Conservation (phyloP, 2,329 filamentous ascomycete species). For the Paramyrothecium roridum region DNA sequence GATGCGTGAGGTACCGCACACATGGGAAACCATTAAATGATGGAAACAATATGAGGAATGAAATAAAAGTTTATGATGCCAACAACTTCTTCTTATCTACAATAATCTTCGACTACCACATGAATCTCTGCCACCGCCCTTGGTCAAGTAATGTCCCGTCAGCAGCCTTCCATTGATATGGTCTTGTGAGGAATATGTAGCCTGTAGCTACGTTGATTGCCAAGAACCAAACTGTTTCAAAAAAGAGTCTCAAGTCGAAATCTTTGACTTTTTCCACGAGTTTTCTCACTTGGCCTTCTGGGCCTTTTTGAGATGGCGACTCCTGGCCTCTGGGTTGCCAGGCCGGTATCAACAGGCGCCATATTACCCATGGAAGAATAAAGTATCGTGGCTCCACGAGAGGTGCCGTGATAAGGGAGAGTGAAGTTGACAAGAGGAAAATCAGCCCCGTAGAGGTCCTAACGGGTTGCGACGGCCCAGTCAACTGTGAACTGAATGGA, state of each 20-base stretch:
- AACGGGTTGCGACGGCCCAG: slow-evolving; percentile 21
- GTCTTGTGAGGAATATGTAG: slow-evolving; percentile 66
- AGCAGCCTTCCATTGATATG: slow-evolving; percentile 62
- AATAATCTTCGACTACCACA: slow-evolving; percentile 57
- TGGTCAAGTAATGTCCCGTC: slow-evolving; percentile 50
- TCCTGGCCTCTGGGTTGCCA: slow-evolving; percentile 22
- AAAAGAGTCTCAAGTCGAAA: slow-evolving; percentile 44
- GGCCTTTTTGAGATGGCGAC: too few relatives aligned
- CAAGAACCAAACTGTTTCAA: slow-evolving; percentile 69
- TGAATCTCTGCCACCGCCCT: slow-evolving; percentile 69
- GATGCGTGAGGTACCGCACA: background rate
- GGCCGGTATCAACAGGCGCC: slow-evolving; percentile 74
- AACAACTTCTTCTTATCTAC: background rate
- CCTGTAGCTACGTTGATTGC: slow-evolving; percentile 63
- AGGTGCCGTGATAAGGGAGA: slow-evolving; percentile 83
- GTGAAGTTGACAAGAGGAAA: slow-evolving; percentile 64
- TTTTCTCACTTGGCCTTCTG: too few relatives aligned
- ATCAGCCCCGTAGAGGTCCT: slow-evolving; percentile 52
- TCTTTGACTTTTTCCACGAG: slow-evolving; percentile 7
- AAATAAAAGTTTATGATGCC: slow-evolving; percentile 11
- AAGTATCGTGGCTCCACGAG: slow-evolving; percentile 96
- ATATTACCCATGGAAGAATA: slow-evolving; percentile 92
- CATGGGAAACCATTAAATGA: slow-evolving; percentile 5
- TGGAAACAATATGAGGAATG: slow-evolving; percentile 10
- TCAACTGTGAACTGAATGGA: too few relatives aligned